Evolutionary conservation across 345 rosid species (phyloP), one percentile per base, ranked within the genome.

Genomic region (Orychophragmus violaceus): DNA sequence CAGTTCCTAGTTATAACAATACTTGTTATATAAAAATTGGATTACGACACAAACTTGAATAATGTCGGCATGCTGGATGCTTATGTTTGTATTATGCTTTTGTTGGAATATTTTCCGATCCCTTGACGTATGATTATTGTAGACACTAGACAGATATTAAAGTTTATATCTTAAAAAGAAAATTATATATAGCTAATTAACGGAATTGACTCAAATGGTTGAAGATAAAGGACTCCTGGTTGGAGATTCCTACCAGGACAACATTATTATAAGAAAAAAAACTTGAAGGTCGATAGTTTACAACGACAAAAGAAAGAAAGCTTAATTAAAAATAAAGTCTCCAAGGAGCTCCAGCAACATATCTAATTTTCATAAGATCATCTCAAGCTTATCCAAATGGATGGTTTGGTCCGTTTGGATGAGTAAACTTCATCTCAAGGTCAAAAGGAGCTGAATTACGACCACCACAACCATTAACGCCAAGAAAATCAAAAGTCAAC

Each of bases 401-500:
- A 52, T 70, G 19, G 62, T 70, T 62, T 42, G 68, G 74, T 7
- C n/a, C n/a, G n/a, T n/a, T 62, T 19, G 12, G 69, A 13, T n/a
- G n/a, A n/a, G n/a, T n/a, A 62, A 70, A 62, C 46, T 70, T 70
- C 11, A 70, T 32, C 17, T 45, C 75, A 23, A 29, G 11, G 16
- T 62, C 49, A 21, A 44, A 41, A 8, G 75, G 56, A 62, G 63
- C 10, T 10, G 50, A 57, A 53, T 29, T 29, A 62, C 63, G 63
- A 62, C 61, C 36, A 60, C 74, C 35, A 51, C 68, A 68, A 18
- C 68, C 61, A 62, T 76, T 65, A 21, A 87, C 93, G 0, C 93
- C 90, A 32, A 87, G 90, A 66, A 87, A 87, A 61, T 87, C 93
- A 58, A 86, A 66, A 2, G 93, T 87, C 76, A 85, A 64, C 55